Evolutionary conservation across 2,329 filamentous ascomycete genomes (phyloP).

Genomic region (Diaporthe destruens): DNA sequence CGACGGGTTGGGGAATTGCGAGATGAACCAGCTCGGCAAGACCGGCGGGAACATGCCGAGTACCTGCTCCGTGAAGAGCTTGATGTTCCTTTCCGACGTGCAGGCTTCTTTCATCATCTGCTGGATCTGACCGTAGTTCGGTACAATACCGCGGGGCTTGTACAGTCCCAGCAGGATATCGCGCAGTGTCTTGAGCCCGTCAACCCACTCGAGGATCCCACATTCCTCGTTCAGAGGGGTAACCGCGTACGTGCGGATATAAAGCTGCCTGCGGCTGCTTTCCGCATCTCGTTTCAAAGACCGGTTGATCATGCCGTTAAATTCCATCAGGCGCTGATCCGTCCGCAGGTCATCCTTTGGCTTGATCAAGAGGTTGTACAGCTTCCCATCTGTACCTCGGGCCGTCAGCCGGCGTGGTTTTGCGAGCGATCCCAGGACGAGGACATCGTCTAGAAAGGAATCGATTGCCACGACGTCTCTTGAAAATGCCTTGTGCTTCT

Average conservation of each 20-base stretch:
- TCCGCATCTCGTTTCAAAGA: constrained; percentile 93
- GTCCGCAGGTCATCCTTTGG: constrained; percentile 98
- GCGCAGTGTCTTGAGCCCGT: constrained; percentile 92
- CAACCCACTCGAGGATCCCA: constrained; percentile 98
- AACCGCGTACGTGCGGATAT: constrained; percentile 97
- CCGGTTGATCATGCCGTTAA: constrained; percentile 97
- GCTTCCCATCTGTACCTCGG: constrained; percentile 87
- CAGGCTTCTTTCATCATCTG: constrained; percentile 73
- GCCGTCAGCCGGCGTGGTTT: constrained; percentile 92
- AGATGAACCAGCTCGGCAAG: constrained; percentile 94
- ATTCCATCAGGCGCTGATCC: constrained; percentile 98
- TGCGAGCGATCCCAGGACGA: constrained; percentile 91
- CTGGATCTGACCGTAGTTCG: constrained; percentile 77
- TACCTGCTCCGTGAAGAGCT: constrained; percentile 77
- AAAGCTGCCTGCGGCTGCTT: constrained; percentile 88
- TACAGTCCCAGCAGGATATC: constrained; percentile 89
- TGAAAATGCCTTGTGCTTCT: constrained; percentile 88
- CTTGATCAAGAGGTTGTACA: constrained; percentile 93
- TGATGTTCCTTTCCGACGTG: constrained; percentile 69
- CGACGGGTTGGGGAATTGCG: constrained; percentile 93
- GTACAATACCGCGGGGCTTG: constrained; percentile 76
- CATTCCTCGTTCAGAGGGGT: constrained; percentile 98
- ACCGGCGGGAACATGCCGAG: constrained; percentile 81
- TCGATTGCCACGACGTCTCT: constrained; percentile 87
- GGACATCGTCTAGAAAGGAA: constrained; percentile 85